These are phyloP conservation scores for Fusarium ambrosium DNA, from an alignment of 2,329 filamentous ascomycete genomes.

Conservation along the genomic window DNA sequence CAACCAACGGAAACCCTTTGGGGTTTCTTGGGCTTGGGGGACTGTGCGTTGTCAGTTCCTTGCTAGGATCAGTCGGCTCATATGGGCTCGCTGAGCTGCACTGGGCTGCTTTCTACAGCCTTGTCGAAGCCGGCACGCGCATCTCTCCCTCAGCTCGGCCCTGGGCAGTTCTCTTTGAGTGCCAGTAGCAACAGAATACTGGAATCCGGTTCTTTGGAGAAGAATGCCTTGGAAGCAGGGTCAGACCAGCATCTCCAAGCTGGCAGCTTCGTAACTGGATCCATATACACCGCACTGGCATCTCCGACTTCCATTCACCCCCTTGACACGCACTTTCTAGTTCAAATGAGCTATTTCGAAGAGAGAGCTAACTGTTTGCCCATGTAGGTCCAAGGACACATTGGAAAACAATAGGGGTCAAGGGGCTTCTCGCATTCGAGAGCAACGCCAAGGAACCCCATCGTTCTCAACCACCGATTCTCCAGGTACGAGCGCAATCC, in stretches of 20 bases:
- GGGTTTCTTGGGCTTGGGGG: background rate
- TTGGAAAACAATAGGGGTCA: background rate
- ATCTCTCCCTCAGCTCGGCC: background rate
- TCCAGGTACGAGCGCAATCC: conserved; percentile 2
- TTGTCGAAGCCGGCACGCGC: background rate
- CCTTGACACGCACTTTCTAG: background rate
- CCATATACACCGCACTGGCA: background rate
- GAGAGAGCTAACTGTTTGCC: conserved; percentile 18
- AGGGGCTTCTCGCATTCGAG: background rate
- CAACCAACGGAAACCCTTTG: background rate
- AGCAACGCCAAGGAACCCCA: background rate
- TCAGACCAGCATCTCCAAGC: background rate
- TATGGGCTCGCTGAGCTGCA: background rate
- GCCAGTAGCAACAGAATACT: background rate
- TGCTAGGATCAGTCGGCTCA: background rate
- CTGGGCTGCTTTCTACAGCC: background rate
- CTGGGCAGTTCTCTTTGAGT: background rate
- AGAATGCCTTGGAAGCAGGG: background rate
- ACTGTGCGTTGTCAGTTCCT: background rate
- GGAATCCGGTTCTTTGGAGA: background rate
- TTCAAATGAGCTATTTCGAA: background rate
- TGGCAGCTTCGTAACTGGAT: background rate
- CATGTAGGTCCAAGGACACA: conserved; percentile 12
- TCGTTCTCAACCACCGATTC: background rate
- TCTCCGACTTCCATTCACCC: background rate